Base-by-base conservation (phyloP, 495 filamentous ascomycete genomes). In the Podospora appendiculata region DNA sequence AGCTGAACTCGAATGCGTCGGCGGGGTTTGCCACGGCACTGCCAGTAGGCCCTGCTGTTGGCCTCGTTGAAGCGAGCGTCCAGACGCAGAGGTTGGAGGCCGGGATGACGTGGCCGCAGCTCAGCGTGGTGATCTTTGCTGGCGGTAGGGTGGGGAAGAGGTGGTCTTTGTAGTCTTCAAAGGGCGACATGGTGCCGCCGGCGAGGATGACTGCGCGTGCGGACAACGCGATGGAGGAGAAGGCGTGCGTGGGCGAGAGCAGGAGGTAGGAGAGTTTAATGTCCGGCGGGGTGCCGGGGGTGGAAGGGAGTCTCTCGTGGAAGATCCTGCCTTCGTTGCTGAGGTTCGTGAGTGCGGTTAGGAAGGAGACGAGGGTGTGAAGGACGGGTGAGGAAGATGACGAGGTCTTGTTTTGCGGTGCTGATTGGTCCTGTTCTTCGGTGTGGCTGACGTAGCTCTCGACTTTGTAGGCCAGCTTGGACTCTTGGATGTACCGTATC, bases 131-230 rank as follows among this genome's bases (percentile, higher is more conserved):
- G 32, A 97, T 78, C 40, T 82, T 81, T 8, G 72, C 70, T 5
- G 73, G 59, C 0, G 81, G 68, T 0, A 95, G 62, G 52, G 88
- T 86, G 1, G 90, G 85, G 61, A 98, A 93, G 13, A 98, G 77
- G 58, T 95, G 86, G 6, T 83, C 77, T 46, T 76, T 79, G 65
- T 95, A 97, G 64, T 96, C 93, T 19, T 83, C 79, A 78, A 98
- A 93, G 3, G 94, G 93, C 38, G 91, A 94, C 94, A 98, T 98
- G 8, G 93, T 98, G 3, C 93, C 93, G 48, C 93, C 93, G 11
- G 90, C 94, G 13, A 98, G 71, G 45, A 98, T 88, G 3, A 97
- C 89, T 4, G 93, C 87, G 46, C 89, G 76, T 8, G 92, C 90
- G 58, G 90, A 83, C 44, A 88, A 82, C 1, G 93, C 89, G 60